Evolutionary conservation across 2,329 filamentous ascomycete genomes (phyloP), one percentile per base, ranked within the genome.

Genomic region (Alternaria longipes): DNA sequence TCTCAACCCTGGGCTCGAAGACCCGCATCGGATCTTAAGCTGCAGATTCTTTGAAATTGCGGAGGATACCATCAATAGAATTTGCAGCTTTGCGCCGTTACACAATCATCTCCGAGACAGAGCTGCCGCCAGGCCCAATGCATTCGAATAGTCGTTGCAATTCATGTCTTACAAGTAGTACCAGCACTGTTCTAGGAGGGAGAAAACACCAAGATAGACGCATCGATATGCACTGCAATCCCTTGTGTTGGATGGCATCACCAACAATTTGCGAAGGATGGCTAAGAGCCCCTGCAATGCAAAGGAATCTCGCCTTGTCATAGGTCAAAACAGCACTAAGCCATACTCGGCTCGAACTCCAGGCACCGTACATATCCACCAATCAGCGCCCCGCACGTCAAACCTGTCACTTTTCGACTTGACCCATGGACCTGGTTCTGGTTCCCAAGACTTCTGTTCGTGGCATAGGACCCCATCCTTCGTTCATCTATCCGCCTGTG

Each of bases 311-410:
- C 58, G 61, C 61, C 60, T 62, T 56, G 54, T 54, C 38, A 34
- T 56, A 40, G 41, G 47, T 50, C 55, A 62, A 56, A 52, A 46
- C 56, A 51, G 50, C 56, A 60, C 67, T 63, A 67, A 62, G 46
- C 68, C 56, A 46, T 52, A 61, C 32, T 41, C 46, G 56, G 52
- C 54, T 49, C 46, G 24, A 36, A 38, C 30, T 59, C 54, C 64
- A 68, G 63, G 65, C 60, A 65, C 59, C 54, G 50, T 30, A 44
- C 57, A 56, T 60, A 55, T 67, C 70, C 62, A 60, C 65, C 69
- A 71, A 70, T 67, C 54, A 64, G 12, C 9, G 4, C 16, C 9
- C 11, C 28, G 14, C 28, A n/a, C 34, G 30, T 65, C 54, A 60
- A 51, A 60, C 53, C 50, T 57, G 65, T 65, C 60, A 70, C 51